Evolutionary conservation across 169 alveolate genomes (phyloP), one percentile per base, ranked within the genome.

Genomic region (Eimeria zaria): DNA sequence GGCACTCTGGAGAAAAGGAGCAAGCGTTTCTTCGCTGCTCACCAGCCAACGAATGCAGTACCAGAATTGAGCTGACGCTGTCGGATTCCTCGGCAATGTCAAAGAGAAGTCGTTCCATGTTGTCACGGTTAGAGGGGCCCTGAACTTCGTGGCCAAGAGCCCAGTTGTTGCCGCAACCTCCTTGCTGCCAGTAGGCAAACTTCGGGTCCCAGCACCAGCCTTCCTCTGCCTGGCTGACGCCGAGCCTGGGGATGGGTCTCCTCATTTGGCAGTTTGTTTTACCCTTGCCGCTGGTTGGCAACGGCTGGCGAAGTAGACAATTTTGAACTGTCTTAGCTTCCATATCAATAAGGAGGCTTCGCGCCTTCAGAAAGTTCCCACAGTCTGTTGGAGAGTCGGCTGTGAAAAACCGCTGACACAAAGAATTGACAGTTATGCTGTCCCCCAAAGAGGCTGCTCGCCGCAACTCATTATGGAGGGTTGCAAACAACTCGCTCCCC

Each of bases 161-260:
- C 94, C 94, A 87, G 62, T 87, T 87, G 67, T 87, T 87, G 36
- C 94, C 94, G 94, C 84, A 87, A 27, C 94, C 94, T 12, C 94
- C 94, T 51, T 87, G 94, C 94, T 87, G 83, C 94, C 94, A 87
- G 53, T 41, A 87, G 4, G 94, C 94, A 39, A 36, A 87, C 3
- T 87, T 64, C 39, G 94, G 94, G 36, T 87, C 83, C 94, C 94
- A 87, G 33, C 9, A 87, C 94, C 94, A 87, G n/a, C 48, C 94
- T 48, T 48, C 30, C n/a, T 55, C 74, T 44, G 48, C 9, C 64
- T 44, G 51, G 53, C 48, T 11, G 39, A 33, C 24, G 67, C 67
- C 11, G 44, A 41, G 4, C 62, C 46, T 87, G 81, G 64, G 53
- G 39, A 24, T 39, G 53, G 60, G 33, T 55, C 78, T 20, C 58